Evolutionary conservation across 1,284 basidiomycete genomes (phyloP).

Genomic region (Taiwanofungus camphoratus): DNA sequence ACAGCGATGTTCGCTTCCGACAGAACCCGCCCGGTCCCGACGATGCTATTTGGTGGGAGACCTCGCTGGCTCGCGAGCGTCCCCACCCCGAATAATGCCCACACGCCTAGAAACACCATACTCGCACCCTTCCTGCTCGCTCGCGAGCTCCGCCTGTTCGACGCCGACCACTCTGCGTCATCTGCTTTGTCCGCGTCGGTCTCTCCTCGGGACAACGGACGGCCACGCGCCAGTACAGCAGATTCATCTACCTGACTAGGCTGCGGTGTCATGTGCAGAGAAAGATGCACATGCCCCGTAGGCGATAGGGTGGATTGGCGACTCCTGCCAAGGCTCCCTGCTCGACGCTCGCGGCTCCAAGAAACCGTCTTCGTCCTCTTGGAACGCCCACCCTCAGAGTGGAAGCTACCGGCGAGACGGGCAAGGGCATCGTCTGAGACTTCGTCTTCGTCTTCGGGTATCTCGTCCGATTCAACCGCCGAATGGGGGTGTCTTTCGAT

Average conservation of each 20-base stretch:
- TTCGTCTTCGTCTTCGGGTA: conserved; percentile 41
- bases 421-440: conserved; percentile 45
- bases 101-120: conserved; percentile 69
- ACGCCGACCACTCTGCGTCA: conserved; percentile 21
- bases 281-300: conserved; percentile 24
- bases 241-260: conserved; percentile 18
- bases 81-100: conserved; percentile 65
- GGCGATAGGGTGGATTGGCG: conserved; percentile 19
- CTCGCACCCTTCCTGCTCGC: conserved; percentile 59
- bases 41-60: conserved; percentile 15
- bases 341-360: conserved; percentile 58
- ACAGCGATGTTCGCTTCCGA: conserved; percentile 14
- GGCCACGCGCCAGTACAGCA: conserved; percentile 35
- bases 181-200: conserved; percentile 10
- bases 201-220: conserved; percentile 35
- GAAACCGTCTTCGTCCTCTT: conserved; percentile 49
- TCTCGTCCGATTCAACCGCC: conserved; percentile 15
- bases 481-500: conserved; percentile 16
- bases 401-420: conserved; percentile 61
- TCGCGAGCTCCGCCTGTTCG: conserved; percentile 39
- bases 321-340: conserved; percentile 34
- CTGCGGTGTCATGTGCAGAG: conserved; percentile 28
- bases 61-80: conserved; percentile 32
- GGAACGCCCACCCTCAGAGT: conserved; percentile 55
- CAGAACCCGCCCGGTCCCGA: conserved; percentile 29